Evolutionary conservation across 2,329 filamentous ascomycete genomes (phyloP), one percentile per base, ranked within the genome.

Genomic region (Fusarium kyushuense): DNA sequence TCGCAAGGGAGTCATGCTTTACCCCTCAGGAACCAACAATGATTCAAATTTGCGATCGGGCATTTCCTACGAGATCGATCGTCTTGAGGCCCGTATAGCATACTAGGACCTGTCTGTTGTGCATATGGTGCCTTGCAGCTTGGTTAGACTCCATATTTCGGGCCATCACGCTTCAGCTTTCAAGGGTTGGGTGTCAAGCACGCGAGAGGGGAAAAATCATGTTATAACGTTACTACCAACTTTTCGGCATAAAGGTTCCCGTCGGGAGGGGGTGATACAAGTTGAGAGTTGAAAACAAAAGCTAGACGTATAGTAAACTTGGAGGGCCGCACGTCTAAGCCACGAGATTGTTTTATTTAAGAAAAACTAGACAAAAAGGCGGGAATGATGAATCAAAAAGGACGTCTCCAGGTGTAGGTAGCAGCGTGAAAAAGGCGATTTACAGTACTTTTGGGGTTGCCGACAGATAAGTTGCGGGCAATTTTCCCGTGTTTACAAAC

Each of bases 1-100:
- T 41, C 27, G 48, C 27, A 40, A 36, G 46, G 54, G 54, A 72
- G 73, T 76, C 76, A 76, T 72, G 76, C 72, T 67, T 59, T 65
- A 47, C 36, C 57, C 54, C 38, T 41, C 43, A 42, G 59, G 33
- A 52, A 56, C 54, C 63, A 46, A 55, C 54, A 42, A 74, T 78
- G 75, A 77, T 76, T 67, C 67, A 63, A 54, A 70, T 72, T 57
- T 67, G 53, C 58, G 69, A 76, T 76, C 72, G 75, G 69, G 49
- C 38, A 69, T 69, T 65, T 54, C 52, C 62, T 58, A 57, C 57
- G 65, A 61, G 70, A 77, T 76, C 76, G 76, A 76, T 69, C 71
- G 58, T 23, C 51, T 30, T 54, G 64, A 67, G 61, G 65, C 65
- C 38, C 63, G 56, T 63, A 38, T 38, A 19, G n/a, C 6, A 19